These are phyloP conservation scores for Tetrahymena malaccensis DNA, from an alignment of 73 alveolate species.

Conservation along the genomic window DNA sequence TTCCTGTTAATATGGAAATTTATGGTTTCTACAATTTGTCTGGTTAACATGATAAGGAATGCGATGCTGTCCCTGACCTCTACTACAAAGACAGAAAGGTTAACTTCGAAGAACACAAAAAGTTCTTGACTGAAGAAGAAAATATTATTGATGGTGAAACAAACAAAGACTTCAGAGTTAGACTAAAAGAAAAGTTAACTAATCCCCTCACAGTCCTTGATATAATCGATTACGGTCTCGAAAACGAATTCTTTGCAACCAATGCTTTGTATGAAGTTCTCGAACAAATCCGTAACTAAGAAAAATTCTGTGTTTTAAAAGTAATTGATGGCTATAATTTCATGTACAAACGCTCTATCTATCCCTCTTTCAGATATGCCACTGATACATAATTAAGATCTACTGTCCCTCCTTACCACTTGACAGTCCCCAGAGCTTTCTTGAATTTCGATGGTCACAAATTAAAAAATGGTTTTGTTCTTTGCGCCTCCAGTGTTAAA, in stretches of 20 bases:
- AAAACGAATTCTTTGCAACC: slow-evolving; percentile 57
- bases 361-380: slow-evolving; percentile 62
- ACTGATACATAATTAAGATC: slow-evolving; percentile 28
- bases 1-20: slow-evolving; percentile 43
- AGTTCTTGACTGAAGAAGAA: slow-evolving; percentile 48
- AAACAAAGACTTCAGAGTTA: slow-evolving; percentile 34
- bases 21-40: slow-evolving; percentile 61
- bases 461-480: slow-evolving; percentile 63
- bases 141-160: slow-evolving; percentile 34
- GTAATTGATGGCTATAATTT: slow-evolving; percentile 62
- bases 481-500: slow-evolving; percentile 45
- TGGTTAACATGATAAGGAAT: slow-evolving; percentile 71
- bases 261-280: slow-evolving; percentile 60
- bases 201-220: slow-evolving; percentile 58
- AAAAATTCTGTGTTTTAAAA: slow-evolving; percentile 40
- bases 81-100: slow-evolving; percentile 51
- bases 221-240: slow-evolving; percentile 58
- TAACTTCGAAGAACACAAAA: slow-evolving; percentile 64
- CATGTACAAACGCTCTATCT: slow-evolving; percentile 55
- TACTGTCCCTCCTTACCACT: slow-evolving; percentile 65
- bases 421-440: slow-evolving; percentile 60
- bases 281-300: slow-evolving; percentile 54
- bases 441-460: slow-evolving; percentile 75
- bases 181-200: slow-evolving; percentile 43
- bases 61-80: slow-evolving; percentile 63